Conservation (phyloP, 306 rosid genomes). For the Cercis canadensis region DNA sequence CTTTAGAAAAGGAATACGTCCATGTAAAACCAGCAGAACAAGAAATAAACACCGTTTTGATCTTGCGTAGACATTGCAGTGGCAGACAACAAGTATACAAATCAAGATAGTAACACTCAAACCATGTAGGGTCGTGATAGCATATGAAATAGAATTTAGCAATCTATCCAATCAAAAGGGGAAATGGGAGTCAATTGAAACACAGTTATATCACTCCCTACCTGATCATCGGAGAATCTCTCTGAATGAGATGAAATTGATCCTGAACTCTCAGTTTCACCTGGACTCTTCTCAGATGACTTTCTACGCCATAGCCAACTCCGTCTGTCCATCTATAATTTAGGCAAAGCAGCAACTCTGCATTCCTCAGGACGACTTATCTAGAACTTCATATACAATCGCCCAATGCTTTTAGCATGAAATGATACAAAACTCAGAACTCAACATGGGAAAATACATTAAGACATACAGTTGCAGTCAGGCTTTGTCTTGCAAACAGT, state of each 20-base stretch:
- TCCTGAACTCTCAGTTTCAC: slow-evolving; percentile 82
- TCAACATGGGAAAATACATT: neutral
- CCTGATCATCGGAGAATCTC: slow-evolving; percentile 83
- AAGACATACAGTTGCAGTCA: too few relatives aligned
- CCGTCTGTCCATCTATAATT: slow-evolving; percentile 64
- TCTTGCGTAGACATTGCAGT: slow-evolving; percentile 16
- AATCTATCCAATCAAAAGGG: slow-evolving; percentile 20
- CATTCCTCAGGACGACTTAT: slow-evolving; percentile 40
- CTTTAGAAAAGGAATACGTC: slow-evolving; percentile 10
- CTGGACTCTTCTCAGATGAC: slow-evolving; percentile 76
- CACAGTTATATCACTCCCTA: slow-evolving; percentile 27
- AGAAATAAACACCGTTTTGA: slow-evolving; percentile 28
- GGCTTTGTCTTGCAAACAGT: too few relatives aligned
- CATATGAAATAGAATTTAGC: slow-evolving; percentile 25
- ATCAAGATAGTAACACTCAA: neutral
- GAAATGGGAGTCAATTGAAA: slow-evolving; percentile 1
- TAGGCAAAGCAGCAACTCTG: slow-evolving; percentile 34
- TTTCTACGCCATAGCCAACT: slow-evolving; percentile 88
- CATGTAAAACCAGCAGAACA: slow-evolving; percentile 18
- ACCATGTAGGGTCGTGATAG: neutral
- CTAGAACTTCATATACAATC: slow-evolving; percentile 42
- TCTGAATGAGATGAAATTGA: slow-evolving; percentile 80
- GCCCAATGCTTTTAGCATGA: neutral
- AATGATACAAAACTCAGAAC: neutral
- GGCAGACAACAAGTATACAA: too few relatives aligned